phyloP scores from a whole-genome alignment of 2,329 filamentous ascomycete genomes.

The Colletotrichum chrysophilum region DNA sequence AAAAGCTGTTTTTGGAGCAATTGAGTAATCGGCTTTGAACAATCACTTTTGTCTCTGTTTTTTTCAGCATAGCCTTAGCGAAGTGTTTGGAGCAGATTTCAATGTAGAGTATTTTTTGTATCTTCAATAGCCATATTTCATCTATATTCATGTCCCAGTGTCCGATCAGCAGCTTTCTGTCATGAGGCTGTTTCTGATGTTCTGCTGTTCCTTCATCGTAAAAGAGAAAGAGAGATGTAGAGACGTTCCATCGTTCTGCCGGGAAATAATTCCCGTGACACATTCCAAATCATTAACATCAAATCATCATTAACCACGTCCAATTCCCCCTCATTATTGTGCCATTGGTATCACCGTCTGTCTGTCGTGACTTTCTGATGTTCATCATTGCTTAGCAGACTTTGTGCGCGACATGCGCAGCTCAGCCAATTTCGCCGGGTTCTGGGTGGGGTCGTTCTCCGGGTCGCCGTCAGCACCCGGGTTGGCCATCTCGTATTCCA shows the following conservation, averaged over 20 bases:
- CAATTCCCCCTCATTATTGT: slow-evolving; percentile 6
- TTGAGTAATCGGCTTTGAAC: slow-evolving; percentile 36
- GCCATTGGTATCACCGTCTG: not conserved
- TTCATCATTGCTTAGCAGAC: slow-evolving; percentile 5
- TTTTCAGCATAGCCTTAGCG: not conserved
- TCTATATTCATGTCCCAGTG: not conserved
- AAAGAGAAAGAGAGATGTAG: not conserved
- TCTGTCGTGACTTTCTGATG: not conserved
- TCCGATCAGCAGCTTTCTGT: not conserved
- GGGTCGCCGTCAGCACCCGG: slow-evolving; percentile 50
- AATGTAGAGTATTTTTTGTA: not conserved
- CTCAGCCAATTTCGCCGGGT: slow-evolving; percentile 42
- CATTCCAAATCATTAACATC: slow-evolving; percentile 1
- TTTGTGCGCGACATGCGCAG: slow-evolving; percentile 18
- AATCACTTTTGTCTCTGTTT: too few relatives aligned
- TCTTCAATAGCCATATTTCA: not conserved
- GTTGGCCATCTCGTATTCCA: slow-evolving; percentile 51
- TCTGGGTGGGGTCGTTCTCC: slow-evolving; percentile 47
- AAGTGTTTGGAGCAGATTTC: not conserved
- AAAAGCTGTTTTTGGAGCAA: slow-evolving; percentile 38
- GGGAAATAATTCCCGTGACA: not conserved
- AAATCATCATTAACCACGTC: slow-evolving; percentile 6
- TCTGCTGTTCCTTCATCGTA: not conserved
- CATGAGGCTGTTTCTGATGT: not conserved
- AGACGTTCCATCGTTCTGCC: not conserved